Evolutionary conservation across 148 eudicot species (phyloP).

Genomic region (Camellia granthamiana): DNA sequence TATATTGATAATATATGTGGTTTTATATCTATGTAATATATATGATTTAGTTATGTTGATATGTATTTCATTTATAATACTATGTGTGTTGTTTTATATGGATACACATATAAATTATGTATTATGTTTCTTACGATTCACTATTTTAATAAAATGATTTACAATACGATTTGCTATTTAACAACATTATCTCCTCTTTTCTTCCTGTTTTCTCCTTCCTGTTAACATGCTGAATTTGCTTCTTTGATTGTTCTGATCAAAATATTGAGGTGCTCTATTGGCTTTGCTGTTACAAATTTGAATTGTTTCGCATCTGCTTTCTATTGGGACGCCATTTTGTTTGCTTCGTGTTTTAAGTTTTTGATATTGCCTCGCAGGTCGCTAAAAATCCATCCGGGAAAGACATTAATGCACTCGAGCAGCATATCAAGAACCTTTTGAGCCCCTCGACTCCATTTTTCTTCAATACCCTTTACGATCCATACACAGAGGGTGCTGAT

Average conservation of each 20-base stretch:
- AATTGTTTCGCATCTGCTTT: neutral
- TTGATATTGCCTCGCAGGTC: slow-evolving; percentile 41
- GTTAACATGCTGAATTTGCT: neutral
- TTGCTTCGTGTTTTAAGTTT: slow-evolving; percentile 15
- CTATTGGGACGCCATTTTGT: neutral
- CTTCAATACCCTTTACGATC: slow-evolving; percentile 88
- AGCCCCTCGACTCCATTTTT: slow-evolving; percentile 71
- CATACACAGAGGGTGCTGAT: slow-evolving; percentile 74
- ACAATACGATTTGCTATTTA: too few species aligned
- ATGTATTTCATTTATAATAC: too few species aligned
- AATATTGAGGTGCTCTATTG: neutral
- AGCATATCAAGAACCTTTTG: slow-evolving; percentile 72
- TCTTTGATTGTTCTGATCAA: neutral
- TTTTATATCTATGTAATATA: too few species aligned
- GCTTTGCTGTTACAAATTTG: neutral
- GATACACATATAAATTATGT: too few species aligned
- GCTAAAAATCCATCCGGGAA: slow-evolving; percentile 76
- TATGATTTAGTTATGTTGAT: too few species aligned
- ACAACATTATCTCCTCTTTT: neutral
- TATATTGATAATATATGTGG: too few species aligned
- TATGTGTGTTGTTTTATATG: too few species aligned
- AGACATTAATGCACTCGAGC: slow-evolving; percentile 75
- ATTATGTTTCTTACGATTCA: too few species aligned
- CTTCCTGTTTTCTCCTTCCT: neutral
- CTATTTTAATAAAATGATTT: too few species aligned